phyloP scores from a whole-genome alignment of 163 green algal species.

The Scenedesmus sp. region DNA sequence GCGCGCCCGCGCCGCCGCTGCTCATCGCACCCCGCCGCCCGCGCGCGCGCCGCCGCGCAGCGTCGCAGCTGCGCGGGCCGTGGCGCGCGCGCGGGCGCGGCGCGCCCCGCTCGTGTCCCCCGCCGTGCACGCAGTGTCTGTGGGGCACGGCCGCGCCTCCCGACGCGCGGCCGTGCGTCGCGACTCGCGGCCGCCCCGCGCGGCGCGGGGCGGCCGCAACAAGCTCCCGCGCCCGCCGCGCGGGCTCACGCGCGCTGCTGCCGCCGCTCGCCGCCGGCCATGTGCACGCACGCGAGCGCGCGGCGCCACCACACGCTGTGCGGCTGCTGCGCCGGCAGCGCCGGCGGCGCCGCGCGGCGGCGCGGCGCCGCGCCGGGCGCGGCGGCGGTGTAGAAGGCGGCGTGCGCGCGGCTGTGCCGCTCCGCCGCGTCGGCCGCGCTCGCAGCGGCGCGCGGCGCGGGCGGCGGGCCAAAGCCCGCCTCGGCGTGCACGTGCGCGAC shows the following conservation, averaged over 20 bases:
- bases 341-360: conserved; percentile 5
- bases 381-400: conserved; percentile 25
- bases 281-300: conserved; percentile 29
- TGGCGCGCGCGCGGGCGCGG: no score
- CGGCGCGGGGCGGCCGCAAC: no score
- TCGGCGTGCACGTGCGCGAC: conserved; percentile 43
- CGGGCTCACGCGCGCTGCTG: background rate
- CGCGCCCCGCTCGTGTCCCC: no score
- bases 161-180: no score
- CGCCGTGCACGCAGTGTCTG: no score
- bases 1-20: no score
- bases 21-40: no score
- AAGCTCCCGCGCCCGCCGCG: no score
- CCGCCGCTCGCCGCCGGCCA: background rate
- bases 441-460: background rate
- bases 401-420: conserved; percentile 5
- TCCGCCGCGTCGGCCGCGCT: background rate
- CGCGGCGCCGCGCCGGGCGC: background rate
- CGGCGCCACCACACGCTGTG: conserved; percentile 34
- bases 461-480: background rate
- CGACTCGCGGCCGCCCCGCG: no score
- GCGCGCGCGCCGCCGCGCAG: no score
- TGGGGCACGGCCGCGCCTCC: no score
- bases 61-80: no score
- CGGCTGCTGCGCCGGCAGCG: conserved; percentile 23